These are phyloP conservation scores for Sarocladium strictum DNA, from an alignment of 2,329 filamentous ascomycete species.

Conservation along the genomic window DNA sequence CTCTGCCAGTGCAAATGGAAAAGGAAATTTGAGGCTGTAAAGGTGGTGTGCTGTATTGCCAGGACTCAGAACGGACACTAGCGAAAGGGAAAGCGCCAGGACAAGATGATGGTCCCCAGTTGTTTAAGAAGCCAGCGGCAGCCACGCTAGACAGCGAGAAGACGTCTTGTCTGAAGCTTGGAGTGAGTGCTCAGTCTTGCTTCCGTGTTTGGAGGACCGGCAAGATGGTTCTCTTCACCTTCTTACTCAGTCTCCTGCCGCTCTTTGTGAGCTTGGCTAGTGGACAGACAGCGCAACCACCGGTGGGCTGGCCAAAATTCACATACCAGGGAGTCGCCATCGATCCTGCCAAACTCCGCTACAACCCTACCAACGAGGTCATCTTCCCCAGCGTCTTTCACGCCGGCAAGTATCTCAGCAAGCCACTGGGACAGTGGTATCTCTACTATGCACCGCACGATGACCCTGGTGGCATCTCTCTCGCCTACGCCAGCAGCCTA, in stretches of 20 bases:
- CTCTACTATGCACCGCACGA: constrained; percentile 23
- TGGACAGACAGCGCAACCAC: constrained; percentile 12
- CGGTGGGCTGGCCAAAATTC: constrained; percentile 17
- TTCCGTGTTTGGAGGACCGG: neutral
- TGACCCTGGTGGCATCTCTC: constrained; percentile 18
- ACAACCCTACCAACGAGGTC: constrained; percentile 21
- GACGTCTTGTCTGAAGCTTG: neutral
- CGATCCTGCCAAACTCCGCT: constrained; percentile 15
- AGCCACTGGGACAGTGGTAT: constrained; percentile 19
- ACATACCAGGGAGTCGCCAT: constrained; percentile 17
- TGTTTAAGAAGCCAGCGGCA: neutral
- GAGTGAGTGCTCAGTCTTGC: neutral
- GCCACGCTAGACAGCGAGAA: too few relatives aligned
- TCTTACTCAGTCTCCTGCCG: neutral
- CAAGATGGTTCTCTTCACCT: neutral
- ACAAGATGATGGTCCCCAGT: too few relatives aligned
- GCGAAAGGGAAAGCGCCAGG: too few relatives aligned
- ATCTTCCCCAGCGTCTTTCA: constrained; percentile 21
- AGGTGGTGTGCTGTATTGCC: too few relatives aligned
- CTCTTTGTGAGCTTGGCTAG: neutral
- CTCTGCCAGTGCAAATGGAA: too few relatives aligned
- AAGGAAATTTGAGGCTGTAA: too few relatives aligned
- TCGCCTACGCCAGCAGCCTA: constrained; percentile 17
- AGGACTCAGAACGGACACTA: too few relatives aligned
- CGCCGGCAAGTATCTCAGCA: constrained; percentile 15